A percentile compares a stretch with the other conserved stretches of the same genome.
Conservation (phyloP, 2,329 filamentous ascomycete species). For the Diaporthe vexans region DNA sequence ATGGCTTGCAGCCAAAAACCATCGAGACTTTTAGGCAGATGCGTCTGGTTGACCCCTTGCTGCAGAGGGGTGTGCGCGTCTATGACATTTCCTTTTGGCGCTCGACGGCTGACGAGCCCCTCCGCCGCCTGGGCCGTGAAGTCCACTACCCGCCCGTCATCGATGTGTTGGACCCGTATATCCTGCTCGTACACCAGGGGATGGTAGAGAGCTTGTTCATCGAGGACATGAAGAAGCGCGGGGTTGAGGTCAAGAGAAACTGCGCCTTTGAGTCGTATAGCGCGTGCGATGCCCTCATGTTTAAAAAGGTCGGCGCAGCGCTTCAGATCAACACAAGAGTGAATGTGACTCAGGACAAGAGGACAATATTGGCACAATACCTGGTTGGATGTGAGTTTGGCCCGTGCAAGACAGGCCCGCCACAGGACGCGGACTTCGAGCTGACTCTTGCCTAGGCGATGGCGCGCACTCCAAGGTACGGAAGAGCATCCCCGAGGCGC, state of each 20-base stretch:
- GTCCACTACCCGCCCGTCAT: slow-evolving; percentile 76
- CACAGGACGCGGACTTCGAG: neutral
- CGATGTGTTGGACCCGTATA: slow-evolving; percentile 70
- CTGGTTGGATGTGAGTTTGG: slow-evolving; percentile 73
- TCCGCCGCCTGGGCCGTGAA: slow-evolving; percentile 61
- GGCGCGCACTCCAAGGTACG: slow-evolving; percentile 69
- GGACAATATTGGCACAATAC: slow-evolving; percentile 68
- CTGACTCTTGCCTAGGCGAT: slow-evolving; percentile 52
- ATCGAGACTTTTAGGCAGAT: slow-evolving; percentile 84
- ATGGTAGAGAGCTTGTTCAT: slow-evolving; percentile 81
- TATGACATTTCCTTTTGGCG: slow-evolving; percentile 83
- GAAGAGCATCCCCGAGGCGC: slow-evolving; percentile 58
- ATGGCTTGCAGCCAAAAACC: slow-evolving; percentile 82
- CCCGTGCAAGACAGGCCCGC: neutral
- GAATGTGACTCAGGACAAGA: slow-evolving; percentile 64
- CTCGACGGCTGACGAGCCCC: slow-evolving; percentile 68
- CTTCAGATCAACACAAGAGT: slow-evolving; percentile 66
- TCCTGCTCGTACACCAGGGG: slow-evolving; percentile 77
- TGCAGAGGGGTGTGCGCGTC: slow-evolving; percentile 77
- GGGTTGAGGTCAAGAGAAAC: slow-evolving; percentile 73
- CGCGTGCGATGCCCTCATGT: slow-evolving; percentile 50
- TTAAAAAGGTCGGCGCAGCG: slow-evolving; percentile 56
- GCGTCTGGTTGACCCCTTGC: slow-evolving; percentile 76
- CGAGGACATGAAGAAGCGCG: slow-evolving; percentile 75
- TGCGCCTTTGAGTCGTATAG: slow-evolving; percentile 74